These are phyloP conservation scores for Aspergillus novofumigatus DNA, from an alignment of 2,329 filamentous ascomycete species.

Conservation along the genomic window DNA sequence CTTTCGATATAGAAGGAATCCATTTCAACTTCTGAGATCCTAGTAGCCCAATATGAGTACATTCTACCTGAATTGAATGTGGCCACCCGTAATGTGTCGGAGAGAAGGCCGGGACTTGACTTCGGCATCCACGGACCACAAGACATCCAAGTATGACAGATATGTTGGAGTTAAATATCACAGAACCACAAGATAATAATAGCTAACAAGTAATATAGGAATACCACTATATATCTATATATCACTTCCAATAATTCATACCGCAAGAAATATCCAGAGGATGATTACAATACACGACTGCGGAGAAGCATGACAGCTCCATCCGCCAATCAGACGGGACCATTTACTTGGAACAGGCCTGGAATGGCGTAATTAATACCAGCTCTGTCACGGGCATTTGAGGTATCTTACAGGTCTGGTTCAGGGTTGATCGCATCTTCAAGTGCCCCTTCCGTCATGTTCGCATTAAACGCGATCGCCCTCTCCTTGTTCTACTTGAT, in stretches of 20 bases:
- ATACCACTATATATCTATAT: neutral
- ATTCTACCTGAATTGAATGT: too few relatives aligned
- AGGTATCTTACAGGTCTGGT: neutral
- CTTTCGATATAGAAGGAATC: too few relatives aligned
- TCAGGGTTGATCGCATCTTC: neutral
- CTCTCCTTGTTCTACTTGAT: neutral
- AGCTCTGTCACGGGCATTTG: neutral
- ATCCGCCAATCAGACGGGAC: neutral
- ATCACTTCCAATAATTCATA: neutral
- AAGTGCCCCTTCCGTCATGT: neutral
- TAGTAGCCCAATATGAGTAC: too few relatives aligned
- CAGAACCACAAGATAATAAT: neutral
- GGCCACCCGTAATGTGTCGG: too few relatives aligned
- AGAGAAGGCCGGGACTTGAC: too few relatives aligned
- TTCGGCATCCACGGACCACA: too few relatives aligned
- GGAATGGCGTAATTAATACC: neutral
- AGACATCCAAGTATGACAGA: too few relatives aligned
- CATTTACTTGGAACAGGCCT: too few relatives aligned
- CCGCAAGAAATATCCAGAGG: neutral
- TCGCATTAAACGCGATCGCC: neutral
- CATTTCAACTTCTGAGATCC: neutral
- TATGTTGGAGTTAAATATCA: too few relatives aligned
- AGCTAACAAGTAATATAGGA: neutral
- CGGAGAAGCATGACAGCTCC: neutral
- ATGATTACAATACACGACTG: neutral